Evolutionary conservation across 2,329 filamentous ascomycete genomes (phyloP), one percentile per base, ranked within the genome.

Genomic region (Ophiosphaerella narmari): DNA sequence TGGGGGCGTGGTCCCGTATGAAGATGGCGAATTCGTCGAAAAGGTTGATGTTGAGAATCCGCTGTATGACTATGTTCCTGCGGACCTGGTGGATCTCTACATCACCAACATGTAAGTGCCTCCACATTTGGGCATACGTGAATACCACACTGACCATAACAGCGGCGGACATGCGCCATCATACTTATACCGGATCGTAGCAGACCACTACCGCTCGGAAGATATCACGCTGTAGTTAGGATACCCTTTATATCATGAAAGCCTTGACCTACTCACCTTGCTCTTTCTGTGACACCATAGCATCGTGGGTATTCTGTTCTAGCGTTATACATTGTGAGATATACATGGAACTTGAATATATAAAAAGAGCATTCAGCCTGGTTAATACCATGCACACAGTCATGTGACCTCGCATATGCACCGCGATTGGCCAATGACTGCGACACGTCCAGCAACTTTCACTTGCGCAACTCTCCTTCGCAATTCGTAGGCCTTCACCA

Each of bases 31-130:
- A 34, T 82, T 96, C 62, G 86, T 96, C 43, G 86, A 90, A 39
- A 84, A 86, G 54, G 82, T 94, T 41, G 87, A 90, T 62, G 84
- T 96, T 8, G 85, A 87, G 57, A 92, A 88, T 65, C 90, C 90
- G 9, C 75, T 91, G 16, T 91, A 88, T 44, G 92, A 97, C 71
- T 90, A 92, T 67, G 85, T 97, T 13, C 85, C 88, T 7, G 84
- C 88, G 0, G 88, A 90, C 59, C 75, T 88, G 50, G 82, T 94
- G 33, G 87, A 91, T 72, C 82, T 89, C 29, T 94, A 94, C 71
- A 90, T 96, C 60, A 95, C 91, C 14, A 96, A 96, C 62, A 74
- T 91, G 84, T 88, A 77, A 80, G 85, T 29, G 26, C 7, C 26
- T 34, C 29, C 18, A 36, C 5, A 6, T 14, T 8, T 16, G 5